phyloP scores from a whole-genome alignment of 1,284 basidiomycete species.

The Baeospora myosura region DNA sequence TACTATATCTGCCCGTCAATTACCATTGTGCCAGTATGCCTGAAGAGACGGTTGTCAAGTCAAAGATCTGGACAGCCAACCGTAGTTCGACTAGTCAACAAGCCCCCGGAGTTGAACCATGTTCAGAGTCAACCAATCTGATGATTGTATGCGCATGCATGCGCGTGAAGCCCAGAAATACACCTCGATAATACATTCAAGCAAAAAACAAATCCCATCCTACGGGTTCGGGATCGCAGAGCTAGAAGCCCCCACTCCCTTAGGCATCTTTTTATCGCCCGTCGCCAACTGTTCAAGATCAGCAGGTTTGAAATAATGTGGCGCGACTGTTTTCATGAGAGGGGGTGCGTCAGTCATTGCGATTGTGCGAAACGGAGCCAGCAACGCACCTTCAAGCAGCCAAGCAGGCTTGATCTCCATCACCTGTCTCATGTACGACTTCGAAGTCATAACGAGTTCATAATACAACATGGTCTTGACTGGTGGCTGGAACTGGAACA shows the following conservation, averaged over 20 bases:
- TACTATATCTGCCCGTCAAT: no score
- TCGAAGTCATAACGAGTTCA: constrained; percentile 85
- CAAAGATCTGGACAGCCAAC: no score
- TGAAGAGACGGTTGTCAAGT: no score
- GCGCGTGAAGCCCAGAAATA: no score
- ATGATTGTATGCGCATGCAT: no score
- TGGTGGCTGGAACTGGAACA: constrained; percentile 94
- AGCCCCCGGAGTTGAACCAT: no score
- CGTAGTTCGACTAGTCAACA: no score
- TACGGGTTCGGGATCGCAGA: no score
- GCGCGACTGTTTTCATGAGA: constrained; percentile 65
- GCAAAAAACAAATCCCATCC: no score
- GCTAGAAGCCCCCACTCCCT: constrained; percentile 36
- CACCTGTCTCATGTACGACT: constrained; percentile 87
- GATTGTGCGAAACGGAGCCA: constrained; percentile 2
- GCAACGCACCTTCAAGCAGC: constrained; percentile 77
- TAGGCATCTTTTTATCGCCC: constrained; percentile 89
- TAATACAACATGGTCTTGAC: constrained; percentile 90
- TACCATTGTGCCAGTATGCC: no score
- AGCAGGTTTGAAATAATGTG: constrained; percentile 87
- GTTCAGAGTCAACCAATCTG: no score
- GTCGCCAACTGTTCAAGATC: constrained; percentile 80
- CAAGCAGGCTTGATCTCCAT: constrained; percentile 97
- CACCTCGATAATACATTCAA: no score
- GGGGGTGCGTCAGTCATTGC: constrained; percentile 8